These are phyloP conservation scores for Curvularia lunata DNA, from an alignment of 2,329 filamentous ascomycete species.

Conservation along the genomic window DNA sequence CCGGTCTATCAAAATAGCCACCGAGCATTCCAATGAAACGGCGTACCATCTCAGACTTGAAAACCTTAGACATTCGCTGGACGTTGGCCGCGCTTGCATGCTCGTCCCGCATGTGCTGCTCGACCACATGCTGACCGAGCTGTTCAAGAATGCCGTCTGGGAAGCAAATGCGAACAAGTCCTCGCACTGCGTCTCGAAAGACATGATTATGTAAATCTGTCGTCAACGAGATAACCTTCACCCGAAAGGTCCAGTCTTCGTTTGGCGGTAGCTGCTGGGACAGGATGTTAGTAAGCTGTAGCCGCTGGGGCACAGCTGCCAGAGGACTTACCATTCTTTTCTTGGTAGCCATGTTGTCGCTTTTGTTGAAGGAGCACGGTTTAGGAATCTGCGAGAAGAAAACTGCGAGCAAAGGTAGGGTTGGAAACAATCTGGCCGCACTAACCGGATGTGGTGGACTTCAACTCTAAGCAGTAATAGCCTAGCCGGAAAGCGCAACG, in stretches of 20 bases:
- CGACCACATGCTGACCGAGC: constrained; percentile 26
- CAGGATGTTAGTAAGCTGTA: neutral
- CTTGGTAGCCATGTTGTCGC: constrained; percentile 11
- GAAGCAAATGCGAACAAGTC: constrained; percentile 37
- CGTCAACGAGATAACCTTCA: constrained; percentile 30
- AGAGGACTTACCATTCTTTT: constrained; percentile 13
- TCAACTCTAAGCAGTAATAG: neutral
- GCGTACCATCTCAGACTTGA: constrained; percentile 28
- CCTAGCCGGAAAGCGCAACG: neutral
- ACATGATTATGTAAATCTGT: constrained; percentile 22
- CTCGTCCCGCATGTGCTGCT: constrained; percentile 31
- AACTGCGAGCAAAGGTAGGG: neutral
- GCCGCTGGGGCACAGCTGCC: neutral
- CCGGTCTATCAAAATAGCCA: constrained; percentile 22
- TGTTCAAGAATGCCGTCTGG: constrained; percentile 32
- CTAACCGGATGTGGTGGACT: neutral
- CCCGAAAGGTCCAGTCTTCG: constrained; percentile 32
- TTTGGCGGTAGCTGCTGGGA: constrained; percentile 14
- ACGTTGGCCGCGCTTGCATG: constrained; percentile 25
- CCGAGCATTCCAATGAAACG: constrained; percentile 29
- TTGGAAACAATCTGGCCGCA: neutral
- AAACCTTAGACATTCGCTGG: constrained; percentile 20
- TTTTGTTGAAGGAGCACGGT: neutral
- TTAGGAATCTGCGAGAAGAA: neutral
- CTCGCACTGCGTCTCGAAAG: constrained; percentile 34